These are phyloP conservation scores for Chytriomyces sp. DNA, from an alignment of 192 early-diverging fungal species.

Conservation along the genomic window DNA sequence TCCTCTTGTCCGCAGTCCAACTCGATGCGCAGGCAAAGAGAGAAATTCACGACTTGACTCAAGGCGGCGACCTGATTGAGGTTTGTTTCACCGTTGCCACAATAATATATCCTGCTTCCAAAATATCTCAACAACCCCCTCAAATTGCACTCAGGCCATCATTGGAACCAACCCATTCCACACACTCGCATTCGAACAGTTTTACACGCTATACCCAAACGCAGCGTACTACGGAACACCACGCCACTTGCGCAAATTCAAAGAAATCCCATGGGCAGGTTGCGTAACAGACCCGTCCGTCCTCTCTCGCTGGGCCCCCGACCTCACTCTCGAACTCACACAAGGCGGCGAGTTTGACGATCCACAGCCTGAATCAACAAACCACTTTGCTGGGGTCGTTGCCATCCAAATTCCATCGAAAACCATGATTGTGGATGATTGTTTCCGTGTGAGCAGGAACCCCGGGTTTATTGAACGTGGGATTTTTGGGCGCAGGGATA, in stretches of 20 bases:
- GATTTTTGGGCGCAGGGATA: conserved; percentile 11
- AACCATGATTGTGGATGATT: conserved; percentile 23
- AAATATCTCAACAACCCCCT: background rate
- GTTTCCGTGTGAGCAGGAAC: conserved; percentile 10
- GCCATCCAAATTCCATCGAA: conserved; percentile 10
- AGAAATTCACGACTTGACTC: conserved; percentile 30
- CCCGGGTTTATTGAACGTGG: background rate
- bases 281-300: conserved; percentile 9
- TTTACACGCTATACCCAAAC: conserved; percentile 29
- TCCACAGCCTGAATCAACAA: conserved; percentile 21
- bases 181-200: conserved; percentile 28
- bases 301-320: conserved; percentile 12
- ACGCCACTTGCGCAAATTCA: conserved; percentile 28
- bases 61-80: conserved; percentile 38
- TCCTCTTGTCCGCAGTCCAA: conserved; percentile 29
- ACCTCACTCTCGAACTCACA: conserved; percentile 25
- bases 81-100: background rate
- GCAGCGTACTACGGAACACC: conserved; percentile 37
- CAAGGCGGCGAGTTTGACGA: conserved; percentile 30
- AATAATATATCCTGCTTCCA: background rate
- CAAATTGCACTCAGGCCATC: conserved; percentile 1
- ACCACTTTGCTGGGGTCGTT: conserved; percentile 35
- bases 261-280: conserved; percentile 30
- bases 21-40: conserved; percentile 30
- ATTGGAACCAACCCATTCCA: conserved; percentile 39